Base-by-base conservation (phyloP, 805 yeast genomes). In the Pichia ethanolica region DNA sequence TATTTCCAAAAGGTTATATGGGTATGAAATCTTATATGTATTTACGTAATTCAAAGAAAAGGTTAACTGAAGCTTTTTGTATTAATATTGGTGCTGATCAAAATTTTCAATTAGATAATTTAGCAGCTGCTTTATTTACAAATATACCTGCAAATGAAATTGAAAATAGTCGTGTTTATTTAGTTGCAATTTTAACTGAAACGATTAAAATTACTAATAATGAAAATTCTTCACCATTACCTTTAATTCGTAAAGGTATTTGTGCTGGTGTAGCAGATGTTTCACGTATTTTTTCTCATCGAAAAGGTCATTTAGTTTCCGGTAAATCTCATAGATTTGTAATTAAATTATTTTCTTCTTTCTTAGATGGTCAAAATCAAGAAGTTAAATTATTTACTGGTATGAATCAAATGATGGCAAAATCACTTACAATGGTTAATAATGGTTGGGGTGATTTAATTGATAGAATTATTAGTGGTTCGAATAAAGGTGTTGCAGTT, bases 211-310 rank as follows among this genome's bases (percentile, higher is more conserved):
- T 82, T 38, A 20, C 20, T 20, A 20, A 20, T 20, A 8, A 25
- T 14, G 53, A 44, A 14, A 39, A 42, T 30, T 39, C 28, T 33
- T 36, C 40, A 26, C 8, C 43, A 1, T 42, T 53, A 12, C 46
- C 49, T 37, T 62, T 70, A 42, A 75, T 84, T 44, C 81, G 86
- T 60, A 82, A 83, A 60, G 96, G 96, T 50, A 78, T 89, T 13
- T 93, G 91, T 37, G 90, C 89, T 4, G 97, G 97, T 64, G 93
- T 85, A 13, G 78, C 88, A 37, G 95, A 89, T 66, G 82, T 89
- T 44, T 80, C 93, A 5, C 76, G 95, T 56, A 77, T 87, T 27
- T 86, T 89, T 60, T 77, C 88, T 7, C 73, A 77, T 51, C 78
- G 77, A 55, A 77, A 77, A 48, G 88, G 85, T 34, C 72, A 82